Evolutionary conservation across 169 alveolate genomes (phyloP).

Genomic region (Plasmodium gaboni): DNA sequence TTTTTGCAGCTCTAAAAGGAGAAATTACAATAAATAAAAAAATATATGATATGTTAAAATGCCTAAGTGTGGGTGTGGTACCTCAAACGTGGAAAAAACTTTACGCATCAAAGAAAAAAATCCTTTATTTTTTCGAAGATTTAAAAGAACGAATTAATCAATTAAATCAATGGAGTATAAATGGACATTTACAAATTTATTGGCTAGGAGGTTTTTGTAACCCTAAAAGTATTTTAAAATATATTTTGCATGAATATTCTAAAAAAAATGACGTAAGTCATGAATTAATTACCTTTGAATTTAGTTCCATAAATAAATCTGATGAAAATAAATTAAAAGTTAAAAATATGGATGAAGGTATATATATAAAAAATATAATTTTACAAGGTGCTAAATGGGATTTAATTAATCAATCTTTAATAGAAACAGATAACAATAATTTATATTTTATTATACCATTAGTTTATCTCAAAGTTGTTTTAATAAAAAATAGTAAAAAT

Average conservation of each 20-base stretch:
- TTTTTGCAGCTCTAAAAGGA: constrained; percentile 70
- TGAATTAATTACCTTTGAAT: constrained; percentile 70
- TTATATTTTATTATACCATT: constrained; percentile 92
- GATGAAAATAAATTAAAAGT: constrained; percentile 45
- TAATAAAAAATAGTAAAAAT: constrained; percentile 83
- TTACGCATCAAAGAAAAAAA: constrained; percentile 50
- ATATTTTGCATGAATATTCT: constrained; percentile 72
- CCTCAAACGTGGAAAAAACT: constrained; percentile 68
- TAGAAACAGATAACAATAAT: constrained; percentile 94
- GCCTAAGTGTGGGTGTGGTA: constrained; percentile 41
- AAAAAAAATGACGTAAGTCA: constrained; percentile 67
- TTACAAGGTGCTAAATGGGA: constrained; percentile 97
- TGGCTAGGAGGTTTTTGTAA: constrained; percentile 77
- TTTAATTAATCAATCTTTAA: constrained; percentile 86
- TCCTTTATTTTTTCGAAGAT: constrained; percentile 55
- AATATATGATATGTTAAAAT: constrained; percentile 57
- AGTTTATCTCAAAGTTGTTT: constrained; percentile 93
- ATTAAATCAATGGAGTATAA: constrained; percentile 69
- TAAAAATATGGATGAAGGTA: constrained; percentile 90
- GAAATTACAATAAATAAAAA: constrained; percentile 61
- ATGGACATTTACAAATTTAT: constrained; percentile 53
- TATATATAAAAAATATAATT: constrained; percentile 90
- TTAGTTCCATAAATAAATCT: constrained; percentile 35
- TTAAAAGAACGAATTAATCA: constrained; percentile 75
- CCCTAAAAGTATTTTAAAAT: constrained; percentile 72